Conservation (phyloP, 176 grass and related monocot genomes). For the Eragrostis curvula region DNA sequence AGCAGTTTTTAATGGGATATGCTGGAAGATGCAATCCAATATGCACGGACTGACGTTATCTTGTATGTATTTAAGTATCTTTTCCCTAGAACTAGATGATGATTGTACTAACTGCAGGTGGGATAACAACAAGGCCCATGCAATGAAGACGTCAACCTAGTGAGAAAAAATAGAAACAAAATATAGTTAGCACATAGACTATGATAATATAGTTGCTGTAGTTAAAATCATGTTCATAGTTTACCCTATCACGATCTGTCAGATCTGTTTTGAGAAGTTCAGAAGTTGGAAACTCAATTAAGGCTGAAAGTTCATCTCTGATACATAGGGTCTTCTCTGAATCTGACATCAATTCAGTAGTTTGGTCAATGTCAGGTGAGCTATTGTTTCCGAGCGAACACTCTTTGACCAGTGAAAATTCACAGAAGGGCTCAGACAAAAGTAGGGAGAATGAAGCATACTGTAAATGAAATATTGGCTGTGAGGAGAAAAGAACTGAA, state of each 20-base stretch:
- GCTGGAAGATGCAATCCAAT: constrained; percentile 92
- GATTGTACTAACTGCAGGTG: constrained; percentile 63
- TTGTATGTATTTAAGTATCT: constrained; percentile 80
- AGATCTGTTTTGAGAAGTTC: constrained; percentile 78
- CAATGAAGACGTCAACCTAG: constrained; percentile 82
- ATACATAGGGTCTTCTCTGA: constrained; percentile 59
- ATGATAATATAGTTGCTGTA: constrained; percentile 30
- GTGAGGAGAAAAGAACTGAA: constrained; percentile 81
- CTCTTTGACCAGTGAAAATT: constrained; percentile 68
- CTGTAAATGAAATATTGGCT: constrained; percentile 76
- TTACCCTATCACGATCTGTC: constrained; percentile 65
- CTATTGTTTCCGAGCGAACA: constrained; percentile 40
- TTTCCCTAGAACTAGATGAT: constrained; percentile 61
- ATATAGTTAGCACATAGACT: constrained; percentile 23
- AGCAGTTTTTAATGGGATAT: constrained; percentile 73
- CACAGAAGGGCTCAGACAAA: constrained; percentile 71
- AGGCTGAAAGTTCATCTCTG: constrained; percentile 74
- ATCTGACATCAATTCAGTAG: constrained; percentile 43
- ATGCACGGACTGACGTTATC: constrained; percentile 72
- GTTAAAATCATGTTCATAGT: constrained; percentile 11
- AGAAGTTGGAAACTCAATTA: constrained; percentile 70
- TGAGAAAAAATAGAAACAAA: constrained; percentile 30
- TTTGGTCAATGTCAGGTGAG: constrained; percentile 36
- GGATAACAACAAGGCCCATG: constrained; percentile 77
- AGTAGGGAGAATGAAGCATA: constrained; percentile 83